These are phyloP conservation scores for Neurospora intermedia DNA, from an alignment of 495 filamentous ascomycete species.

Conservation along the genomic window DNA sequence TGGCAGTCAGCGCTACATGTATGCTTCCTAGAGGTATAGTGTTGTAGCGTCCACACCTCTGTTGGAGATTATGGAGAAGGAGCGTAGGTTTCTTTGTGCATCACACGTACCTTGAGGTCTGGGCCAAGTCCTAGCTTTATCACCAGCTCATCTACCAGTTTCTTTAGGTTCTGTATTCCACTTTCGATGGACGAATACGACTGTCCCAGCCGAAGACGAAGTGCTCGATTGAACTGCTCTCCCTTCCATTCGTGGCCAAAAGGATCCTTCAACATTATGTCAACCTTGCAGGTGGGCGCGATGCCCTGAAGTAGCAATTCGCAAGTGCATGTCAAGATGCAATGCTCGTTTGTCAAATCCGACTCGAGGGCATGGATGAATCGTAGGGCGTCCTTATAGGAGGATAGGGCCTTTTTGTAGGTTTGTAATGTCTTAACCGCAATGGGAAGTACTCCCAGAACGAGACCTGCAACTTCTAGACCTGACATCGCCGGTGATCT, in stretches of 20 bases:
- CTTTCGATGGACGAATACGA: not conserved
- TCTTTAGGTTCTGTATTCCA: not conserved
- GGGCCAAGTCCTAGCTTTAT: not conserved
- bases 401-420: conserved; percentile 20
- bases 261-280: not conserved
- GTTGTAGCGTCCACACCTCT: too few species aligned
- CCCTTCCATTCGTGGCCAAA: not conserved
- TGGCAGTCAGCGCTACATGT: too few species aligned
- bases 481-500: not conserved
- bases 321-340: not conserved
- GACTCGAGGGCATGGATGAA: not conserved
- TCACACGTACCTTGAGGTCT: not conserved
- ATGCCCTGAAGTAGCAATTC: not conserved
- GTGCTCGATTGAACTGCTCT: not conserved
- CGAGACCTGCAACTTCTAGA: conserved; percentile 22
- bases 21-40: too few species aligned
- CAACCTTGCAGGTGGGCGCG: not conserved
- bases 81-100: too few species aligned
- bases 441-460: conserved; percentile 26
- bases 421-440: conserved; percentile 20
- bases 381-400: conserved; percentile 8
- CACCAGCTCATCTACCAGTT: not conserved
- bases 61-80: too few species aligned
- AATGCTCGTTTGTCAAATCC: not conserved
- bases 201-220: not conserved